Evolutionary conservation across 225 moss, liverwort and hornwort genomes (phyloP).

Genomic region (Neckera pumila): DNA sequence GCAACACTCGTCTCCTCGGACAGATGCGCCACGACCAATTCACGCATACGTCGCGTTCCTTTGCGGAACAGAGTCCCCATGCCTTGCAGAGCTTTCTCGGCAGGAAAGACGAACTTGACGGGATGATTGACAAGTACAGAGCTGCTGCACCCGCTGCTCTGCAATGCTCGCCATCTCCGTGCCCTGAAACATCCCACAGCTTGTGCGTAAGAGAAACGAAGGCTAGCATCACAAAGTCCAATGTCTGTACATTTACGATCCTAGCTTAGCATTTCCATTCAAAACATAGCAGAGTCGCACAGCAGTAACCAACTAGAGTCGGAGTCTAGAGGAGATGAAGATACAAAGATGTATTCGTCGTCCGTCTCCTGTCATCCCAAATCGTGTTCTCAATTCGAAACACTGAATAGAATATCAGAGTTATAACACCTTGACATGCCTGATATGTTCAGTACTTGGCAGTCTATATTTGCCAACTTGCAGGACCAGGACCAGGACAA

Average conservation of each 20-base stretch:
- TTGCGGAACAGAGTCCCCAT: slow-evolving; percentile 30
- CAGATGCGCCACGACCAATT: slow-evolving; percentile 24
- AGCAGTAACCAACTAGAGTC: neutral
- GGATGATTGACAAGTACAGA: neutral
- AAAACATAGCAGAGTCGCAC: neutral
- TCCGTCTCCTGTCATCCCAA: neutral
- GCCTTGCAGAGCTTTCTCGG: slow-evolving; percentile 28
- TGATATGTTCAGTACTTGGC: neutral
- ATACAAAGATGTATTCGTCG: neutral
- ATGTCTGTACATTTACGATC: neutral
- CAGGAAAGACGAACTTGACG: neutral
- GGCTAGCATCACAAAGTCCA: neutral
- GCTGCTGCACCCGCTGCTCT: slow-evolving; percentile 1
- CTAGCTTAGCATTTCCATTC: neutral
- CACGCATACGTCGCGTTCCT: slow-evolving; percentile 26
- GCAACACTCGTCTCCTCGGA: slow-evolving; percentile 2
- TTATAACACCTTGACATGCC: no score
- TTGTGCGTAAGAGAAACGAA: neutral
- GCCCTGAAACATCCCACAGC: neutral
- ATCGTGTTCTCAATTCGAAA: neutral
- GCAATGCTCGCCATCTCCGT: slow-evolving; percentile 16
- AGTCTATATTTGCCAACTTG: neutral
- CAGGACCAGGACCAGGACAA: no score
- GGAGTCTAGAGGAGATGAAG: neutral
- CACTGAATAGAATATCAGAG: neutral